These are phyloP conservation scores for Epichloe glyceriae DNA, from an alignment of 2,329 filamentous ascomycete genomes.

Conservation along the genomic window DNA sequence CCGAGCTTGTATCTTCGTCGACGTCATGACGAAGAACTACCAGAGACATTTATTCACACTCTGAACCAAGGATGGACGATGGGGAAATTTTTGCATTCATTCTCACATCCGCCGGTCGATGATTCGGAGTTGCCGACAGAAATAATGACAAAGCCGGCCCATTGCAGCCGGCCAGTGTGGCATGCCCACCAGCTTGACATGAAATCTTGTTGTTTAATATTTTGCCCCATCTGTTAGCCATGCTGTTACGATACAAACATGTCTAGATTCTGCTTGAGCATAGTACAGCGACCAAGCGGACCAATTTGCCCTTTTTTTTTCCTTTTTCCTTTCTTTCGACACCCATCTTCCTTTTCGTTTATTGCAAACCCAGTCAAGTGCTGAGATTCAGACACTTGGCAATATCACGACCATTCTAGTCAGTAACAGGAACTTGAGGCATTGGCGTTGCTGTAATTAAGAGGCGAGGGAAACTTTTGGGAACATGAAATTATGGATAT, in stretches of 20 bases:
- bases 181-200: neutral
- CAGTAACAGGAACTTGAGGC: neutral
- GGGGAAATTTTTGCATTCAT: no score
- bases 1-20: conserved; percentile 19
- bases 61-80: no score
- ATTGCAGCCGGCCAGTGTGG: no score
- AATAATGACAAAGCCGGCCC: no score
- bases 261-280: neutral
- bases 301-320: neutral
- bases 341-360: neutral
- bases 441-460: neutral
- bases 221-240: neutral
- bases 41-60: neutral
- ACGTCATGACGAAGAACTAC: neutral
- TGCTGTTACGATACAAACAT: neutral
- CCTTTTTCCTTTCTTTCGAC: neutral
- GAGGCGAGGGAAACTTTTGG: neutral
- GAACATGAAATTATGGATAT: neutral
- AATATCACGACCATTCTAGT: neutral
- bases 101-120: no score
- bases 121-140: no score
- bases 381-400: no score
- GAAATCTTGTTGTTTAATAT: neutral
- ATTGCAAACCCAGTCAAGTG: neutral
- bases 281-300: neutral